A percentile compares a stretch with the other conserved stretches of the same genome.
phyloP scores from a whole-genome alignment of 352 stramenopile genomes.

The Globisporangium spinosum region DNA sequence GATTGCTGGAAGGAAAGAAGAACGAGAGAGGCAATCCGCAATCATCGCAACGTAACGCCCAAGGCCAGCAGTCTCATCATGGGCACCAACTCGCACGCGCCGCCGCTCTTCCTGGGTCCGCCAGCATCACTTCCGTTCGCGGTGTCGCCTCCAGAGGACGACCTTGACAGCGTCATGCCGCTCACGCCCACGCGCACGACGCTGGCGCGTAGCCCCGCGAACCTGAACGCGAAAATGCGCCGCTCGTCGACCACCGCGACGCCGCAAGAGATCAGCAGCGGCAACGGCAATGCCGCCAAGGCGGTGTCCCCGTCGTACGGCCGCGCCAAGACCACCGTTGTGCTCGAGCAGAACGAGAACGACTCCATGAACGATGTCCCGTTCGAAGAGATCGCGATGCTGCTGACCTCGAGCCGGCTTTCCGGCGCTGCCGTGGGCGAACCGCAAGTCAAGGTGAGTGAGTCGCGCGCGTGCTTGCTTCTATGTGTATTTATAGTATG shows the following conservation, averaged over 20 bases:
- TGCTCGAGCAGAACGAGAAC: constrained; percentile 19
- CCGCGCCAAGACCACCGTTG: constrained; percentile 13
- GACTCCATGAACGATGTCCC: constrained; percentile 19
- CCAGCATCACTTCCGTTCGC: constrained; percentile 15
- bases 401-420: constrained; percentile 12
- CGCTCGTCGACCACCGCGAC: background rate
- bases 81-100: background rate
- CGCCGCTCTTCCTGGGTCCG: background rate
- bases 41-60: background rate
- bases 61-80: background rate
- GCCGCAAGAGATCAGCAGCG: background rate
- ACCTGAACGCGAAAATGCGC: background rate
- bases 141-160: constrained; percentile 4
- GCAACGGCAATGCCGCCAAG: background rate
- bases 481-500: background rate
- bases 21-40: background rate
- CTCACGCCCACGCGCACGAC: constrained; percentile 4
- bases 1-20: background rate
- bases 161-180: background rate
- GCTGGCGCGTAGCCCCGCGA: background rate
- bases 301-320: constrained; percentile 3
- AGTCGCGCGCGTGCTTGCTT: background rate
- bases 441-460: constrained; percentile 19
- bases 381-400: constrained; percentile 22
- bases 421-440: constrained; percentile 8